Conservation (phyloP, 768 basidiomycete genomes). For the Epithele typhae region DNA sequence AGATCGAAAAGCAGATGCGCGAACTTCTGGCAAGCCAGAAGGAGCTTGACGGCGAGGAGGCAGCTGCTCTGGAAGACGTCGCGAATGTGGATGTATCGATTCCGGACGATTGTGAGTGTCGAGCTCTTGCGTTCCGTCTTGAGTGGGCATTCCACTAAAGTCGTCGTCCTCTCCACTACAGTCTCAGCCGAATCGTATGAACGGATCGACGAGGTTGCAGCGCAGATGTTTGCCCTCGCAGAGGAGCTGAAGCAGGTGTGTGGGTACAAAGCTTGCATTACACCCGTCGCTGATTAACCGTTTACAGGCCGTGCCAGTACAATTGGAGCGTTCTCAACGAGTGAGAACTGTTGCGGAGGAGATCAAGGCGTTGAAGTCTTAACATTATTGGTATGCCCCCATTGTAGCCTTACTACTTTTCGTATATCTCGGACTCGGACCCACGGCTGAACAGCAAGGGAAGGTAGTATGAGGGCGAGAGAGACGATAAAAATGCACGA, state of each 20-base stretch:
- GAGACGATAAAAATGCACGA: neutral
- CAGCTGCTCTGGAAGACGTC: conserved; percentile 14
- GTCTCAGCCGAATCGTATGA: conserved; percentile 16
- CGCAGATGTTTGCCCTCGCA: conserved; percentile 36
- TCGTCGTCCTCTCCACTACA: no score
- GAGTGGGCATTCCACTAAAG: no score
- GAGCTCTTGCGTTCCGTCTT: neutral
- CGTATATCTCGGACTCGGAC: neutral
- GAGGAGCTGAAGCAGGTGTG: conserved; percentile 52
- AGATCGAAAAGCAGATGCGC: conserved; percentile 41
- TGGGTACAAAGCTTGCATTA: neutral
- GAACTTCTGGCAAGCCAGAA: conserved; percentile 36
- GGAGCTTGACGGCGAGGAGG: conserved; percentile 24
- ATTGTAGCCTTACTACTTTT: conserved; percentile 8
- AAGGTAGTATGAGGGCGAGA: conserved; percentile 4
- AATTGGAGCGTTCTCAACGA: conserved; percentile 47
- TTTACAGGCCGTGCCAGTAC: conserved; percentile 47
- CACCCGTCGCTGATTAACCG: no score
- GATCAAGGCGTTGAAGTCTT: conserved; percentile 47
- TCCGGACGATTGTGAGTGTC: conserved; percentile 21
- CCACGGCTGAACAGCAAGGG: neutral
- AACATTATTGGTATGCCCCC: conserved; percentile 15
- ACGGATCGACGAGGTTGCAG: conserved; percentile 23
- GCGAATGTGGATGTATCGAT: conserved; percentile 11
- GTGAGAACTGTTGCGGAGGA: conserved; percentile 43